Evolutionary conservation across 2,329 filamentous ascomycete genomes (phyloP), one percentile per base, ranked within the genome.

Genomic region (Chalaropsis thielavioides): DNA sequence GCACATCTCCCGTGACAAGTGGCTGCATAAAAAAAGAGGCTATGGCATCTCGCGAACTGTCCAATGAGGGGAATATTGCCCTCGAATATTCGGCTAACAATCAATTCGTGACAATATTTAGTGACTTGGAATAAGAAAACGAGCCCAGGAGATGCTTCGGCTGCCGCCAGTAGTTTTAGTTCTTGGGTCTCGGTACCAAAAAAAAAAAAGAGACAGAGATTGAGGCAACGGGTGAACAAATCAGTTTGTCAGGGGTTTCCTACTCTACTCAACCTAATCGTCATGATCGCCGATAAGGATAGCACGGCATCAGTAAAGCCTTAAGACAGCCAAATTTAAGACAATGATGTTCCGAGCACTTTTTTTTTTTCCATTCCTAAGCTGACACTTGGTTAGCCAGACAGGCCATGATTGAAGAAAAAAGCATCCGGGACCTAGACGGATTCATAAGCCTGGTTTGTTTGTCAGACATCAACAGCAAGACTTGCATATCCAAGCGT

Each of bases 201-300:
- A 51, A 51, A 51, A 11, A 24, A 51, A 51, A 24, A 51, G 46
- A 51, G 46, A 15, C 24, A 27, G 46, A 8, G 19, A 7, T 6
- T 51, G 19, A 27, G 46, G 22, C 8, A 51, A 51, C 6, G 15
- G 46, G 46, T 3, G 11, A 51, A 11, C 27, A 38, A 38, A 27
- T 38, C n/a, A 35, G 10, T 58, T 58, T 58, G 17, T 38, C 10
- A 7, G 17, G 54, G 27, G 3, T 38, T 58, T 6, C 31, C 31
- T 11, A 38, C 54, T n/a, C 31, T 11, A 38, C 54, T n/a, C 54
- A 38, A n/a, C 27, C 31, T 58, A 27, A 58, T 58, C 54, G 54
- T 38, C 54, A 38, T 38, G 54, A 58, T 58, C 54, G 54, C n/a
- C 54, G 2, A 58, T 58, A 58, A 58, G 54, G 27, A 31, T 58